Evolutionary conservation across 495 filamentous ascomycete species (phyloP).

Genomic region (Delitschia confertaspora): DNA sequence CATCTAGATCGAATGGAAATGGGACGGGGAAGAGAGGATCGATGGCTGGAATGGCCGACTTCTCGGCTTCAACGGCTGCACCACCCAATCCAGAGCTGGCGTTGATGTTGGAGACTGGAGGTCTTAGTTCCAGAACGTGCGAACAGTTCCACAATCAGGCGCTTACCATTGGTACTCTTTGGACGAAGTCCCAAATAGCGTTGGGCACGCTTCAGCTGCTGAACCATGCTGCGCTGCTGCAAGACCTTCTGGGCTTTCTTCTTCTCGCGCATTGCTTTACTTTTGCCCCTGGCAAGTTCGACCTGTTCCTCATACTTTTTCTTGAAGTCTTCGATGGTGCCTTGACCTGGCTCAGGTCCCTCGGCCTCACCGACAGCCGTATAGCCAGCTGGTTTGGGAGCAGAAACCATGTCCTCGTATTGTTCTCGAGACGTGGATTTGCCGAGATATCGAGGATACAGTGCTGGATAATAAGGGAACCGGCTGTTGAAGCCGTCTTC

Average conservation of each 20-base stretch:
- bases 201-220: constrained; percentile 52
- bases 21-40: constrained; percentile 35
- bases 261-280: constrained; percentile 42
- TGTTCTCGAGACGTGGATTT: constrained; percentile 36
- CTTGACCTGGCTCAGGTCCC: constrained; percentile 18
- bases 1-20: constrained; percentile 40
- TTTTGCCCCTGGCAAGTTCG: constrained; percentile 39
- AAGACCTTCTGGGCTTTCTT: constrained; percentile 35
- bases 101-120: neutral
- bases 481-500: constrained; percentile 44
- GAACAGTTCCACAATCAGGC: neutral
- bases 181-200: constrained; percentile 58
- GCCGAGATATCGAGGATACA: constrained; percentile 57
- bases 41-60: constrained; percentile 28
- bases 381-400: constrained; percentile 26
- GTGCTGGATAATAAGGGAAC: constrained; percentile 49
- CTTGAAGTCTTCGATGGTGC: constrained; percentile 40
- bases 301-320: constrained; percentile 40
- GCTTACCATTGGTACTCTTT: constrained; percentile 4
- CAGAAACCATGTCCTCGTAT: constrained; percentile 31
- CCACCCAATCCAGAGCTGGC: too few species aligned
- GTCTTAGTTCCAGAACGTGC: neutral
- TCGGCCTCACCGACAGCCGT: constrained; percentile 4
- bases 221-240: constrained; percentile 41
- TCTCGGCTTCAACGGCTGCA: constrained; percentile 11